These are phyloP conservation scores for Boeremia lycopersici DNA, from an alignment of 2,329 filamentous ascomycete species.

Conservation along the genomic window DNA sequence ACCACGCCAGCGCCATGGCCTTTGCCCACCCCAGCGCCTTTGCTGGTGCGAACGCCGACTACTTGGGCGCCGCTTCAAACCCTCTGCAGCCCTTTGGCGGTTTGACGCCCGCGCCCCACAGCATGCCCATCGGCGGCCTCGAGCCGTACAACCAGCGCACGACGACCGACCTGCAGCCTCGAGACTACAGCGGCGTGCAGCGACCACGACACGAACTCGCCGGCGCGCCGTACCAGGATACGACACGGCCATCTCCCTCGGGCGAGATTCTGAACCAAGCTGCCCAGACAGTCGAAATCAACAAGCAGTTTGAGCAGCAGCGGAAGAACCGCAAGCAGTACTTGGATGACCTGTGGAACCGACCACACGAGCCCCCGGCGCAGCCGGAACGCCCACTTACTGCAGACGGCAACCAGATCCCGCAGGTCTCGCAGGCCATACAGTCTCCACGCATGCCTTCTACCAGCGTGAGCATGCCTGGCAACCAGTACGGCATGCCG, in stretches of 20 bases:
- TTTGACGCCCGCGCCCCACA: slow-evolving; percentile 71
- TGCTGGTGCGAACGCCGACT: slow-evolving; percentile 43
- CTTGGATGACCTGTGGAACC: slow-evolving; percentile 79
- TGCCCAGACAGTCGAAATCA: slow-evolving; percentile 87
- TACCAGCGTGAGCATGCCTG: slow-evolving; percentile 60
- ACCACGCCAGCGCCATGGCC: slow-evolving; percentile 57
- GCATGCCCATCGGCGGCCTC: slow-evolving; percentile 73
- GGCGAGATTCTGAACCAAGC: slow-evolving; percentile 85
- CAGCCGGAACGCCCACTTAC: slow-evolving; percentile 53
- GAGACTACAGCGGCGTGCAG: slow-evolving; percentile 83
- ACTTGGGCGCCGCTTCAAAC: slow-evolving; percentile 37
- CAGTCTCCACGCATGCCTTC: slow-evolving; percentile 63
- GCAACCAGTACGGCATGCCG: slow-evolving; percentile 64
- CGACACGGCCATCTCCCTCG: slow-evolving; percentile 75
- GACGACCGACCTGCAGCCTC: slow-evolving; percentile 75
- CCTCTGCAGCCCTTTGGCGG: slow-evolving; percentile 53
- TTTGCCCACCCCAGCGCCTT: slow-evolving; percentile 39
- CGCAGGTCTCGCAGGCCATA: slow-evolving; percentile 52
- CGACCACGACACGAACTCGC: slow-evolving; percentile 88
- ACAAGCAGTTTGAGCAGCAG: slow-evolving; percentile 80
- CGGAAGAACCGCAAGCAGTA: slow-evolving; percentile 80
- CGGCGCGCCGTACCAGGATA: slow-evolving; percentile 82
- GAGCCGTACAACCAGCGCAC: slow-evolving; percentile 73
- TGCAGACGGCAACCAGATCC: slow-evolving; percentile 46
- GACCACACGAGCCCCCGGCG: slow-evolving; percentile 77